A percentile compares a stretch with the other conserved stretches of the same genome.
These are phyloP conservation scores for Colletotrichum spaethianum DNA, from an alignment of 2,329 filamentous ascomycete genomes.

Conservation along the genomic window DNA sequence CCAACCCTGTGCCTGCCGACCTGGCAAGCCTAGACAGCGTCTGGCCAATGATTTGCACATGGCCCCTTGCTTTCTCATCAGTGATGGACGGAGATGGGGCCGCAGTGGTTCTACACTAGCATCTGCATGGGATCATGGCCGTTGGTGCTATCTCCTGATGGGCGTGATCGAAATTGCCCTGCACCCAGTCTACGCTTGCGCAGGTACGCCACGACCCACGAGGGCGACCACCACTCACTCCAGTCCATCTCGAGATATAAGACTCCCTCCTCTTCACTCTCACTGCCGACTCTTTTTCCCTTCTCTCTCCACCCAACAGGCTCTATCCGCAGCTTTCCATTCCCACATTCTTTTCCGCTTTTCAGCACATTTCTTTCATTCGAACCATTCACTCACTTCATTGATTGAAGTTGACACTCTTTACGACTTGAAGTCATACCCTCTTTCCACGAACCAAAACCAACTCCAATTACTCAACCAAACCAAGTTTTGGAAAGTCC, in stretches of 20 bases:
- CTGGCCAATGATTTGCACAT: conserved; percentile 31
- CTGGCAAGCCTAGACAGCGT: conserved; percentile 4
- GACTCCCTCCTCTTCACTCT: conserved; percentile 22
- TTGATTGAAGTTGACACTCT: conserved; percentile 40
- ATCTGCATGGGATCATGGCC: conserved; percentile 23
- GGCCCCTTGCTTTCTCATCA: conserved; percentile 18
- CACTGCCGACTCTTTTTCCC: too few relatives aligned
- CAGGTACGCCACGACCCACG: conserved; percentile 17
- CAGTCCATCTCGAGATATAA: conserved; percentile 39
- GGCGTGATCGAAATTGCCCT: conserved; percentile 34
- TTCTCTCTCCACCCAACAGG: conserved; percentile 32
- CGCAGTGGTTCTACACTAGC: conserved; percentile 23
- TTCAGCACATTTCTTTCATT: conserved; percentile 41
- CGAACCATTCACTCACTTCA: conserved; percentile 37
- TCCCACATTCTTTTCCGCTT: conserved; percentile 39
- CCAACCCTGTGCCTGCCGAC: conserved; percentile 2
- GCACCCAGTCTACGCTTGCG: conserved; percentile 21
- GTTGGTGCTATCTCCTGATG: conserved; percentile 35
- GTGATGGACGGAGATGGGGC: conserved; percentile 26
- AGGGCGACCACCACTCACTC: conserved; percentile 5
- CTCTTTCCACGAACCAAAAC: conserved; percentile 22
- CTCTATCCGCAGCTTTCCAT: conserved; percentile 37
- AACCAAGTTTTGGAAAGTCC: conserved; percentile 28
- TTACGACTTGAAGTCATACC: conserved; percentile 38
- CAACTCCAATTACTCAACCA: conserved; percentile 1